Conservation (phyloP, 306 rosid genomes). For the Quercus berberidifolia region DNA sequence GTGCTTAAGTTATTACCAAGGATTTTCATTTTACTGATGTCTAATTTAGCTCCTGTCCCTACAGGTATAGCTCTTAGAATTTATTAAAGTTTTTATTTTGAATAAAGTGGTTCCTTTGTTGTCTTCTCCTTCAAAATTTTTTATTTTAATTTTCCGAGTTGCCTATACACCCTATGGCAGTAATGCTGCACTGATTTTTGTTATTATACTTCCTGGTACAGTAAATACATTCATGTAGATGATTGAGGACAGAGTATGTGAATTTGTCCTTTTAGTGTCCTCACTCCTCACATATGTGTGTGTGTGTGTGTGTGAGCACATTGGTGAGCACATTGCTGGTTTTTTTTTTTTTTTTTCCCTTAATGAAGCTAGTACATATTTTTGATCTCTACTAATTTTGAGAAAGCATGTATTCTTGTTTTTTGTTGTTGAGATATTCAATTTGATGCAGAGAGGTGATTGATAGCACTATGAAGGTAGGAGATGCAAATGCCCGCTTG, state of each 20-base stretch:
- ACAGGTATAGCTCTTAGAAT: not conserved
- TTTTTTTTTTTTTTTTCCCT: too few species aligned
- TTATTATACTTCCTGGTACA: not conserved
- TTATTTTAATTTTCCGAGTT: not conserved
- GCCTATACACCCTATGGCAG: not conserved
- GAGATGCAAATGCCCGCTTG: slow-evolving; percentile 63
- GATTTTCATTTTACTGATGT: not conserved
- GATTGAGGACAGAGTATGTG: not conserved
- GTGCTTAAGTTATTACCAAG: too few species aligned
- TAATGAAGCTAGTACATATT: too few species aligned
- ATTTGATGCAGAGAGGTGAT: slow-evolving; percentile 72
- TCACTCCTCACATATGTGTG: too few species aligned
- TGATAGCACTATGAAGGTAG: slow-evolving; percentile 57
- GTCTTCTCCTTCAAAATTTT: not conserved
- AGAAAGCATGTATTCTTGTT: not conserved
- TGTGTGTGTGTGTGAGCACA: too few species aligned
- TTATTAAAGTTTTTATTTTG: not conserved
- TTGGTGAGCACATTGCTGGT: too few species aligned
- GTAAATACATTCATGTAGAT: not conserved
- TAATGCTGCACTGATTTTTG: not conserved
- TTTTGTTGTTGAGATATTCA: slow-evolving; percentile 24
- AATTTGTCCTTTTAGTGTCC: not conserved
- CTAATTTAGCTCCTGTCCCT: not conserved
- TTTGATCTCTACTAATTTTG: not conserved
- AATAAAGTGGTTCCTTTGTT: not conserved